Percentiles rank a stretch among this genome's conserved stretches.
These are phyloP conservation scores for Penicillium bialowiezense DNA, from an alignment of 495 filamentous ascomycete genomes.

Conservation along the genomic window DNA sequence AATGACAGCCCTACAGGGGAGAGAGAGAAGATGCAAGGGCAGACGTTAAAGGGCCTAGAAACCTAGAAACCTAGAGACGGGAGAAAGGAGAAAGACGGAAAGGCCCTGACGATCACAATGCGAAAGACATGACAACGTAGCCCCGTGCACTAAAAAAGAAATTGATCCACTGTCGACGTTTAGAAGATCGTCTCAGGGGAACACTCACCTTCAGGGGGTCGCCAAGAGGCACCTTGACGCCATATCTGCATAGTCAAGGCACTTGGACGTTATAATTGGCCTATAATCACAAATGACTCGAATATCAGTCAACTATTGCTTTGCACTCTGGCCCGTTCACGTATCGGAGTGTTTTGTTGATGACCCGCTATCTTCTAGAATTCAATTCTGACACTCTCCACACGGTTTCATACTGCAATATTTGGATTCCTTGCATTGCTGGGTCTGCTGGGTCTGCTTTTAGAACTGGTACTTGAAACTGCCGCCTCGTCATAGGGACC, in stretches of 20 bases:
- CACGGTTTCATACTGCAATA: constrained; percentile 1
- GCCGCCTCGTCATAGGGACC: too few relatives aligned
- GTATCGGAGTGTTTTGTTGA: not conserved
- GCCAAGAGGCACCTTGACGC: constrained; percentile 11
- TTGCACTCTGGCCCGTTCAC: not conserved
- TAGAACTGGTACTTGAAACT: too few relatives aligned
- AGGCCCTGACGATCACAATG: constrained; percentile 33
- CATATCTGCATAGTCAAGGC: not conserved
- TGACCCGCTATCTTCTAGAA: constrained; percentile 16
- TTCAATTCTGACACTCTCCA: constrained; percentile 8
- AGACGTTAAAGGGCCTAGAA: constrained; percentile 15
- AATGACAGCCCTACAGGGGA: constrained; percentile 36
- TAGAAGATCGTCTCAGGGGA: constrained; percentile 10
- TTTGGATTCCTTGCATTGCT: not conserved
- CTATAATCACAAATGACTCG: not conserved
- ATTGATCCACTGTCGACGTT: constrained; percentile 1
- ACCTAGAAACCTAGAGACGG: too few relatives aligned
- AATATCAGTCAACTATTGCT: not conserved
- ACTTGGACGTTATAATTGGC: not conserved
- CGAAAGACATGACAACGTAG: constrained; percentile 11
- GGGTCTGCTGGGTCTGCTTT: too few relatives aligned
- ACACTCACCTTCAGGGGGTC: constrained; percentile 14
- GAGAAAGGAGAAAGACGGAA: constrained; percentile 14
- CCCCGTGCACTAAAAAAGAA: constrained; percentile 19
- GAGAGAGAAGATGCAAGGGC: constrained; percentile 10